Evolutionary conservation across 2,329 filamentous ascomycete genomes (phyloP).

Genomic region (Sporothrix protearum): DNA sequence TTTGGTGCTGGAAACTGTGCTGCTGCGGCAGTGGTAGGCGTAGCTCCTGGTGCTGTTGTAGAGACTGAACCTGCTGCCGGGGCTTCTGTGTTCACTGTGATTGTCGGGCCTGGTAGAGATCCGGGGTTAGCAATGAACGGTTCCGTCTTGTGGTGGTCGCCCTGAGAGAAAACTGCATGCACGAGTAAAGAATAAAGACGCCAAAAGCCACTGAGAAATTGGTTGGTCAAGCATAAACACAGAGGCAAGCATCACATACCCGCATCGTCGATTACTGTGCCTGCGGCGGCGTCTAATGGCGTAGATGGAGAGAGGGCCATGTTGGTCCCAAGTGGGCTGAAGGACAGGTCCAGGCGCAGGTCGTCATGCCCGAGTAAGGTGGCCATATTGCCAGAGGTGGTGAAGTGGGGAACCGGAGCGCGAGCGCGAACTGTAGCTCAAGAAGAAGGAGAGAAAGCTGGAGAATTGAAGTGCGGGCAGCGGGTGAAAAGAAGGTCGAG

Average conservation of each 20-base stretch:
- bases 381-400: background rate
- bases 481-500: background rate
- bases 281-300: slow-evolving; percentile 25
- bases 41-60: background rate
- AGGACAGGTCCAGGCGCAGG: slow-evolving; percentile 28
- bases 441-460: background rate
- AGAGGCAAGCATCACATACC: slow-evolving; percentile 29
- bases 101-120: slow-evolving; percentile 43
- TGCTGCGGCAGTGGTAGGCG: slow-evolving; percentile 6
- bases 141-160: background rate
- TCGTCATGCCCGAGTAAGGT: slow-evolving; percentile 27
- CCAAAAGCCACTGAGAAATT: background rate
- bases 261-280: slow-evolving; percentile 32
- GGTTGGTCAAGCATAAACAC: slow-evolving; percentile 1
- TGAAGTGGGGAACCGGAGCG: background rate
- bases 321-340: slow-evolving; percentile 20
- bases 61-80: slow-evolving; percentile 29
- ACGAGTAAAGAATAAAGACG: background rate
- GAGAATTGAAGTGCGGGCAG: background rate
- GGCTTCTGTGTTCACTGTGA: slow-evolving; percentile 49
- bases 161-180: background rate
- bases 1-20: slow-evolving; percentile 74
- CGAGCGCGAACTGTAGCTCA: background rate
- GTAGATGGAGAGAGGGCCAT: slow-evolving; percentile 30
- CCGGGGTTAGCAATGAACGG: background rate